A percentile compares a stretch with the other conserved stretches of the same genome.
These are phyloP conservation scores for Candida ortonii DNA, from an alignment of 805 yeast species.

Conservation along the genomic window DNA sequence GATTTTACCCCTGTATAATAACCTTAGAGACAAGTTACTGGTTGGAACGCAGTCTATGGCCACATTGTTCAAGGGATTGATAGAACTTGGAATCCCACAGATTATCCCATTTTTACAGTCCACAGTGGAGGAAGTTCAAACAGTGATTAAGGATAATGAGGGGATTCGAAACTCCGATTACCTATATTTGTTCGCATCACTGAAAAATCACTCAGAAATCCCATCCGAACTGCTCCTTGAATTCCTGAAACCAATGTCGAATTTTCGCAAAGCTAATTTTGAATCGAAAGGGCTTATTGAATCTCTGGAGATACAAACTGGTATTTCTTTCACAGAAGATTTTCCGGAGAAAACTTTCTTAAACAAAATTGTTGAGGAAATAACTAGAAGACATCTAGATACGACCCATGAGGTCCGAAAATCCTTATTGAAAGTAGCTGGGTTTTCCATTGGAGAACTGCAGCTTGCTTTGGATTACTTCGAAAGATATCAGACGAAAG, in stretches of 20 bases:
- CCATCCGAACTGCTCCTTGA: slow-evolving; percentile 3
- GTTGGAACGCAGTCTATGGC: slow-evolving; percentile 10
- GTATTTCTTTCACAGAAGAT: not conserved
- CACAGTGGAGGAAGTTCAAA: slow-evolving; percentile 13
- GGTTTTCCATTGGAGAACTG: slow-evolving; percentile 25
- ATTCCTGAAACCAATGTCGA: slow-evolving; percentile 23
- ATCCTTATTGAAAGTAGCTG: slow-evolving; percentile 21
- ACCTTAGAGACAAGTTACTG: slow-evolving; percentile 12
- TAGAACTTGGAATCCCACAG: slow-evolving; percentile 19
- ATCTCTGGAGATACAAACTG: slow-evolving; percentile 2
- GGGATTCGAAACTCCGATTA: slow-evolving; percentile 20
- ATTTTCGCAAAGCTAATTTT: slow-evolving; percentile 10
- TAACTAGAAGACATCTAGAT: slow-evolving; percentile 10
- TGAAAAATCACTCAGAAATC: slow-evolving; percentile 3
- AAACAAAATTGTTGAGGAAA: not conserved
- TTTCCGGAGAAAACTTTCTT: too few species aligned
- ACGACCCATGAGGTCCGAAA: slow-evolving; percentile 12
- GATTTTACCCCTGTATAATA: slow-evolving; percentile 15
- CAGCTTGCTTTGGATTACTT: slow-evolving; percentile 21
- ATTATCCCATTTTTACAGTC: slow-evolving; percentile 16
- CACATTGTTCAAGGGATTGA: slow-evolving; percentile 17
- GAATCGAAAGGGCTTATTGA: slow-evolving; percentile 14
- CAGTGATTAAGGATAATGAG: slow-evolving; percentile 4
- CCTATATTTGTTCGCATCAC: slow-evolving; percentile 20
- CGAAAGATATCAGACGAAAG: slow-evolving; percentile 24